These are phyloP conservation scores for Suillus subaureus DNA, from an alignment of 768 basidiomycete genomes.

Conservation along the genomic window DNA sequence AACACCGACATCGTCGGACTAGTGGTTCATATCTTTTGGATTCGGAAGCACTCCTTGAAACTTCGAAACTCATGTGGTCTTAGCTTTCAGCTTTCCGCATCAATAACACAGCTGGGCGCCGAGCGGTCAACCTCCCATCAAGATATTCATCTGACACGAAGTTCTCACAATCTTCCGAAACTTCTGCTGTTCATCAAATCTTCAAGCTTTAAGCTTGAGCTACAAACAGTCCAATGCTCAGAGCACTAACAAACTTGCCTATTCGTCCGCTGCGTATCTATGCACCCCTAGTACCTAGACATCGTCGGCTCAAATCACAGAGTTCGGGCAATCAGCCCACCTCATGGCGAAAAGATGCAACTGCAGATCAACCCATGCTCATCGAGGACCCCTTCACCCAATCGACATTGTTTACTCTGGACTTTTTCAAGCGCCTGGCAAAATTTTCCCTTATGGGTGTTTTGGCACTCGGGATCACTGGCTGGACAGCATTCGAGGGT, in stretches of 20 bases:
- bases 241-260: conserved; percentile 10
- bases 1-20: neutral
- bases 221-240: conserved; percentile 16
- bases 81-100: neutral
- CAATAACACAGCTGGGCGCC: neutral
- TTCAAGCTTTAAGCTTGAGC: neutral
- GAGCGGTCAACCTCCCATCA: neutral
- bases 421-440: conserved; percentile 47
- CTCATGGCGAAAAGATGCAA: conserved; percentile 11
- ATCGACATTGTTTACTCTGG: conserved; percentile 42
- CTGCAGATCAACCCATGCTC: conserved; percentile 16
- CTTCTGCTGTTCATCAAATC: neutral
- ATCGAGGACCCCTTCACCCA: conserved; percentile 37
- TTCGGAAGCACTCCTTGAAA: neutral
- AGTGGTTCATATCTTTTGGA: no score
- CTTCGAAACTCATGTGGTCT: neutral
- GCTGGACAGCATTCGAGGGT: conserved; percentile 52
- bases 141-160: neutral
- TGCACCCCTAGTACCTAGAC: neutral
- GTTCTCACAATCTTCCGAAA: neutral
- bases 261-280: conserved; percentile 13
- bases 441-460: conserved; percentile 52
- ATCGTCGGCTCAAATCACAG: conserved; percentile 21
- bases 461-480: conserved; percentile 45
- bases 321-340: conserved; percentile 10